Evolutionary conservation across 495 filamentous ascomycete species (phyloP).

Genomic region (Aspergillus coremiiformis): DNA sequence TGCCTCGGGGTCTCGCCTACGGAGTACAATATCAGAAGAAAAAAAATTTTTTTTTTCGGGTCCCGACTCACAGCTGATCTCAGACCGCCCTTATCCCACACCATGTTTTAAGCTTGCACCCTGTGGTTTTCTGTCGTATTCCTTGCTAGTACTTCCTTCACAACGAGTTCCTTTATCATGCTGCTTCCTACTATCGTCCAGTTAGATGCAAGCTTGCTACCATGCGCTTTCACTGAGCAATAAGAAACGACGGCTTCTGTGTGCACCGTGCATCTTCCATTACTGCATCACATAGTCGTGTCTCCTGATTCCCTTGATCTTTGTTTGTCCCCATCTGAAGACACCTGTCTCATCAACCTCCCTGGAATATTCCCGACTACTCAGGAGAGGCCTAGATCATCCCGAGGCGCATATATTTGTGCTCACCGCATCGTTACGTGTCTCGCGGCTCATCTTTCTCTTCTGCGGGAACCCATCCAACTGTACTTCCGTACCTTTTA

Average conservation of each 20-base stretch:
- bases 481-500: not conserved
- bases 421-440: not conserved
- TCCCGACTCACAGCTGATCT: constrained; percentile 4
- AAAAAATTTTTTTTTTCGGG: constrained; percentile 5
- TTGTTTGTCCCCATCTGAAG: not conserved
- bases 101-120: constrained; percentile 2
- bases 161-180: constrained; percentile 6
- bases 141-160: constrained; percentile 2
- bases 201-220: constrained; percentile 13
- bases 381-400: not conserved
- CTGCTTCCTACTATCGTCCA: constrained; percentile 12
- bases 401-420: not conserved
- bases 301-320: not conserved
- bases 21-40: not conserved
- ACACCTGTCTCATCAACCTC: not conserved
- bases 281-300: constrained; percentile 10
- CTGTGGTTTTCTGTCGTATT: not conserved
- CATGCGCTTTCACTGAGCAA: constrained; percentile 19
- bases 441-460: constrained; percentile 4
- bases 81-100: constrained; percentile 10
- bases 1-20: constrained; percentile 1
- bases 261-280: constrained; percentile 20
- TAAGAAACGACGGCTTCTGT: constrained; percentile 15
- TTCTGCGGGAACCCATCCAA: not conserved
- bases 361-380: not conserved